Conservation (phyloP, 2,329 filamentous ascomycete species). For the Arthroderma uncinatum region DNA sequence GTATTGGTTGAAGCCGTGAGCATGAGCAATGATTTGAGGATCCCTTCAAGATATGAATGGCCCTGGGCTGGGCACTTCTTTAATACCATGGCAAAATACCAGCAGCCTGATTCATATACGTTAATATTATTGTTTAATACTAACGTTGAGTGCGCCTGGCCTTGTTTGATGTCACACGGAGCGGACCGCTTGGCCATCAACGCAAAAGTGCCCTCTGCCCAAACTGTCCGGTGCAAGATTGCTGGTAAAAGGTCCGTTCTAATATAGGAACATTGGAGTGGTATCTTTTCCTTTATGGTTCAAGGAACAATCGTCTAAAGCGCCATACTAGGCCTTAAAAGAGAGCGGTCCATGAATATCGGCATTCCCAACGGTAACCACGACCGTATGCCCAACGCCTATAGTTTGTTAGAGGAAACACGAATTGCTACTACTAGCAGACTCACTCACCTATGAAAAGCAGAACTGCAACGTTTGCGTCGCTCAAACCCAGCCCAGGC, state of each 20-base stretch:
- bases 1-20: too few relatives aligned
- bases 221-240: not conserved
- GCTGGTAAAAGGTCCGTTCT: not conserved
- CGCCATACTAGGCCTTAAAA: not conserved
- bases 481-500: not conserved
- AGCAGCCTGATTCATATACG: not conserved
- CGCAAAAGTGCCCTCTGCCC: not conserved
- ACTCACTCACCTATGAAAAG: not conserved
- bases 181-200: constrained; percentile 4
- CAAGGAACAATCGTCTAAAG: not conserved
- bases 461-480: not conserved
- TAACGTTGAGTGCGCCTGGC: not conserved
- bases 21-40: too few relatives aligned
- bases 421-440: not conserved
- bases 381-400: not conserved
- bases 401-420: not conserved
- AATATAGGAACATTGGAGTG: not conserved
- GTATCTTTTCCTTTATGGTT: not conserved
- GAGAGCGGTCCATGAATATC: not conserved
- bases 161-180: constrained; percentile 7
- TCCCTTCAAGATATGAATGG: not conserved
- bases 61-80: not conserved
- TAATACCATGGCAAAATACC: not conserved
- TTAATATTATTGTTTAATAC: not conserved
- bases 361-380: too few relatives aligned